These are phyloP conservation scores for Filobasidium floriforme DNA, from an alignment of 768 basidiomycete species.

Conservation along the genomic window DNA sequence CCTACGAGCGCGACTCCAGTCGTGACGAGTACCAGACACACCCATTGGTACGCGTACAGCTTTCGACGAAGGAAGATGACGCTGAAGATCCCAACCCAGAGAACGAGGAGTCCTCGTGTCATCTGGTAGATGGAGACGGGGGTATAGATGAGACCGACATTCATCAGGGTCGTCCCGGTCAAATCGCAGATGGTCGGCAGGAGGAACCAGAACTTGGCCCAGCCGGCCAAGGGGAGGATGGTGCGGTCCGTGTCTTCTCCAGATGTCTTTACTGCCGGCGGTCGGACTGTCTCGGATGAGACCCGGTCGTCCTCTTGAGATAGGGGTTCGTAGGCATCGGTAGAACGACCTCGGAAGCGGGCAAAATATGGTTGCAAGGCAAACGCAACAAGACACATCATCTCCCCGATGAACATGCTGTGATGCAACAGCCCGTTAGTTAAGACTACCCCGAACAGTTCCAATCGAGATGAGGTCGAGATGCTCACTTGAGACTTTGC, in stretches of 20 bases:
- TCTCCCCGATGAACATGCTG: slow-evolving; percentile 67
- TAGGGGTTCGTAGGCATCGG: slow-evolving; percentile 2
- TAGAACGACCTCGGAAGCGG: slow-evolving; percentile 2
- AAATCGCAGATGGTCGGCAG: slow-evolving; percentile 83
- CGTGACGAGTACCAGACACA: slow-evolving; percentile 72
- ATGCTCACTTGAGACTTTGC: slow-evolving; percentile 43
- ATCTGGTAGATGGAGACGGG: slow-evolving; percentile 98
- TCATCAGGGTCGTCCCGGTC: slow-evolving; percentile 74
- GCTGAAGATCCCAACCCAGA: slow-evolving; percentile 85
- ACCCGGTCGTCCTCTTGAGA: slow-evolving; percentile 21
- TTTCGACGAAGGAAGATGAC: slow-evolving; percentile 81
- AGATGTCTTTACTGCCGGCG: neutral
- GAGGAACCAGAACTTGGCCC: slow-evolving; percentile 70
- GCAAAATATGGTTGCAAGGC: slow-evolving; percentile 24
- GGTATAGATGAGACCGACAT: slow-evolving; percentile 86
- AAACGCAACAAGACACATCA: slow-evolving; percentile 52
- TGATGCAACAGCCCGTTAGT: neutral
- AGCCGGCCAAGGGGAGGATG: slow-evolving; percentile 48
- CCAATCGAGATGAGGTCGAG: neutral
- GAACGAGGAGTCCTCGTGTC: slow-evolving; percentile 72
- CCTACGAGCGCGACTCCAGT: slow-evolving; percentile 54
- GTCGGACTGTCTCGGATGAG: neutral
- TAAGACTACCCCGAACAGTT: neutral
- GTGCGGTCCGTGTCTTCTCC: slow-evolving; percentile 4
- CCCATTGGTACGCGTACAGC: slow-evolving; percentile 89